These are phyloP conservation scores for Mucor circinelloides DNA, from an alignment of 371 early-diverging fungal genomes.

Conservation along the genomic window DNA sequence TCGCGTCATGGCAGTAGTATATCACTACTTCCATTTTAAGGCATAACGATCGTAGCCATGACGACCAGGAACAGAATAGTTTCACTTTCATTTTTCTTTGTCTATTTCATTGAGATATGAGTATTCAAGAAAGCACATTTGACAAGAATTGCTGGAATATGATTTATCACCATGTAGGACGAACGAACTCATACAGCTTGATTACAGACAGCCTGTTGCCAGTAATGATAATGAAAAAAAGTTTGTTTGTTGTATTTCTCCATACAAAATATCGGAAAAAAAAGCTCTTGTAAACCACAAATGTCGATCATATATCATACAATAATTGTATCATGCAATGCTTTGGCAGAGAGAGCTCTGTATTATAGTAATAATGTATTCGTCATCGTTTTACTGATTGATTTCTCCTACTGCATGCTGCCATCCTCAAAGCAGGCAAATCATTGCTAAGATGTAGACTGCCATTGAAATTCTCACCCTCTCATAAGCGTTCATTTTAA, in stretches of 20 bases:
- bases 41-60: not conserved
- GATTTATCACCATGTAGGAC: too few species aligned
- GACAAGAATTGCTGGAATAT: too few species aligned
- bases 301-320: not conserved
- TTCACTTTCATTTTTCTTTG: not conserved
- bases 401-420: not conserved
- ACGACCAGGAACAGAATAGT: not conserved
- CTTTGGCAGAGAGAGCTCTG: too few species aligned
- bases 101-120: not conserved
- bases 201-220: too few species aligned
- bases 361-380: not conserved
- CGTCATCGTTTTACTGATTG: not conserved
- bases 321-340: not conserved
- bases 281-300: not conserved
- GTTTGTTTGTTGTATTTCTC: not conserved
- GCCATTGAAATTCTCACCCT: conserved; percentile 1
- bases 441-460: not conserved
- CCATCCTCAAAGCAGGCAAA: not conserved
- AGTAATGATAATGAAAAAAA: not conserved
- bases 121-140: too few species aligned
- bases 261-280: not conserved
- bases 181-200: not conserved
- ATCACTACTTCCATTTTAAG: not conserved
- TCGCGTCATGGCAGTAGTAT: not conserved
- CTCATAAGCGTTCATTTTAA: not conserved